A percentile compares a stretch with the other conserved stretches of the same genome.
Conservation (phyloP, 495 filamentous ascomycete genomes). For the Neurospora tetraspora region DNA sequence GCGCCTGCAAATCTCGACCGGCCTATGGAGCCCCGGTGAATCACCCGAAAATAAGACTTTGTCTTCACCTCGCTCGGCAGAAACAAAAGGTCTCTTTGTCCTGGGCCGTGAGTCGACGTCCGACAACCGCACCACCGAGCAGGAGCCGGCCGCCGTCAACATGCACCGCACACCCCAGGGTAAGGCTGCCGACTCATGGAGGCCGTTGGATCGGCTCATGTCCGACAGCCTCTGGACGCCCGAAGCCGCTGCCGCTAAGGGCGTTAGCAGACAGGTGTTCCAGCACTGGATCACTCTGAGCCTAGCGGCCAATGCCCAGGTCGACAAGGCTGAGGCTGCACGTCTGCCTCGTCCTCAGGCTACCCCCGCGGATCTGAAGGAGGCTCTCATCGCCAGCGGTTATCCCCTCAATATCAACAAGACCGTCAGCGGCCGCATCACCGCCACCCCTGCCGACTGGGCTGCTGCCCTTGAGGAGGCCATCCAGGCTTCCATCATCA, state of each 20-base stretch:
- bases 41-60: neutral
- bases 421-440: too few species aligned
- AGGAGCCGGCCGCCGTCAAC: slow-evolving; percentile 25
- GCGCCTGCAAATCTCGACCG: slow-evolving; percentile 3
- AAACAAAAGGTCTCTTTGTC: neutral
- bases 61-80: slow-evolving; percentile 15
- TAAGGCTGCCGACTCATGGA: neutral
- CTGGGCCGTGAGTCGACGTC: neutral
- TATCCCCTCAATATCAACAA: neutral
- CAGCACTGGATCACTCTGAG: neutral
- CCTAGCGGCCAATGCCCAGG: neutral
- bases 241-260: neutral
- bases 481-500: slow-evolving; percentile 12
- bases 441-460: slow-evolving; percentile 15
- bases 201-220: slow-evolving; percentile 18
- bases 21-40: slow-evolving; percentile 16
- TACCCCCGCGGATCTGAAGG: slow-evolving; percentile 23
- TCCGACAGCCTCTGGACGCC: slow-evolving; percentile 26
- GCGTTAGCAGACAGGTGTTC: slow-evolving; percentile 3
- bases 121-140: slow-evolving; percentile 23
- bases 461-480: slow-evolving; percentile 16
- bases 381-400: slow-evolving; percentile 18
- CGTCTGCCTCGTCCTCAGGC: neutral
- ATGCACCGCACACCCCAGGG: slow-evolving; percentile 17
- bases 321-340: neutral